Evolutionary conservation across 1,284 basidiomycete species (phyloP).

Genomic region (Phellopilus nigrolimitatus): DNA sequence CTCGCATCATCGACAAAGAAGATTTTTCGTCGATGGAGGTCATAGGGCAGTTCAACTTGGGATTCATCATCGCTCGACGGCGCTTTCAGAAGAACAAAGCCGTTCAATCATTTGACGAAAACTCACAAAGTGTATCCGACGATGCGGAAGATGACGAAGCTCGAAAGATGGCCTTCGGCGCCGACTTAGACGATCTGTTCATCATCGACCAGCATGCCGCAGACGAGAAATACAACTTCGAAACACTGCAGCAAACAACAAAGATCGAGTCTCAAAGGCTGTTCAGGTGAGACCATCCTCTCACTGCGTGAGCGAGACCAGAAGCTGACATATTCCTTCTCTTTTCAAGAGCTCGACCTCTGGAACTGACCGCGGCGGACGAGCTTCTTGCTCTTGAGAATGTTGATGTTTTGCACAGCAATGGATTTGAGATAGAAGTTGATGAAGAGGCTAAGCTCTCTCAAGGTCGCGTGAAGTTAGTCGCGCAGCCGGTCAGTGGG

Average conservation of each 20-base stretch:
- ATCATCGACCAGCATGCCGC: slow-evolving; percentile 89
- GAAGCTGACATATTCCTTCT: slow-evolving; percentile 2
- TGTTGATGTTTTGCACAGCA: slow-evolving; percentile 71
- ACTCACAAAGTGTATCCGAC: slow-evolving; percentile 8
- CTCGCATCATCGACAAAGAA: slow-evolving; percentile 81
- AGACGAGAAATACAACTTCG: slow-evolving; percentile 99
- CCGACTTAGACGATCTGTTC: slow-evolving; percentile 77
- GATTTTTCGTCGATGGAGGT: slow-evolving; percentile 87
- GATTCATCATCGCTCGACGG: slow-evolving; percentile 87
- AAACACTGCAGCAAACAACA: slow-evolving; percentile 85
- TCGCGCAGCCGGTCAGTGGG: slow-evolving; percentile 90
- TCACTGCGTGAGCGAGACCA: no score
- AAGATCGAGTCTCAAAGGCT: slow-evolving; percentile 84
- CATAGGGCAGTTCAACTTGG: slow-evolving; percentile 94
- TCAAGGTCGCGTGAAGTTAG: slow-evolving; percentile 56
- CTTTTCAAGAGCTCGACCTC: slow-evolving; percentile 56
- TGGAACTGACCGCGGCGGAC: slow-evolving; percentile 88
- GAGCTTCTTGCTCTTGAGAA: slow-evolving; percentile 89
- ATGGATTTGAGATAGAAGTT: slow-evolving; percentile 79
- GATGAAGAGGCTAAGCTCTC: slow-evolving; percentile 50
- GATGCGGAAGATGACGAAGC: not conserved
- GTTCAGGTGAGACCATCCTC: slow-evolving; percentile 68
- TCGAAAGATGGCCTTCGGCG: not conserved
- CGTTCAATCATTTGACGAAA: slow-evolving; percentile 14
- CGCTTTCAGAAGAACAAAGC: slow-evolving; percentile 27